Conservation (phyloP, 2,329 filamentous ascomycete species). For the Chrysoporthe cubensis region DNA sequence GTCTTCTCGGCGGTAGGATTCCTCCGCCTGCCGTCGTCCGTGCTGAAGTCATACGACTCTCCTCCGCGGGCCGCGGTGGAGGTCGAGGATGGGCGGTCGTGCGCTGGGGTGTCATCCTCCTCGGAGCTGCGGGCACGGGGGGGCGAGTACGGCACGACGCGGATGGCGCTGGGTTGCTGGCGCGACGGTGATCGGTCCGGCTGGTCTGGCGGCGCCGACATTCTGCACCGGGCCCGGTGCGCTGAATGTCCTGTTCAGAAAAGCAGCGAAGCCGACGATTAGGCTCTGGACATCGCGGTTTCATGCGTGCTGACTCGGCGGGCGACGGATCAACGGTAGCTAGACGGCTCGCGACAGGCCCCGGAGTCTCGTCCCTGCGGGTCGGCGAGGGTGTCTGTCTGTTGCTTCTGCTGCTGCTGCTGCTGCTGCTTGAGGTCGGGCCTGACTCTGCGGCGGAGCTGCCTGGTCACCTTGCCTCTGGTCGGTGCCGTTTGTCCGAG, state of each 20-base stretch:
- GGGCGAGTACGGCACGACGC: conserved; percentile 54
- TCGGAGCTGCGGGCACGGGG: conserved; percentile 38
- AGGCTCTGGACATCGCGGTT: conserved; percentile 37
- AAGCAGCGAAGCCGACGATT: conserved; percentile 33
- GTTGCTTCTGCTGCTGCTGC: too few relatives aligned
- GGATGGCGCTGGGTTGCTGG: conserved; percentile 48
- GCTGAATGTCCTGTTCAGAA: conserved; percentile 23
- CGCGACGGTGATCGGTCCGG: conserved; percentile 42
- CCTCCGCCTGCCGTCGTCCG: conserved; percentile 18
- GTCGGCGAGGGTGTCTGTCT: background rate
- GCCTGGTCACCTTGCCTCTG: background rate
- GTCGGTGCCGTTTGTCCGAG: background rate
- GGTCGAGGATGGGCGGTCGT: conserved; percentile 29
- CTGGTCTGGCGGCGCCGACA: conserved; percentile 35
- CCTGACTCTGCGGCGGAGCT: background rate
- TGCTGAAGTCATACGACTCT: conserved; percentile 11
- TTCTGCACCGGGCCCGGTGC: conserved; percentile 31
- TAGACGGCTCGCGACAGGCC: background rate
- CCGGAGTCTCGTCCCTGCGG: conserved; percentile 14
- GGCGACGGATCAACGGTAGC: conserved; percentile 9
- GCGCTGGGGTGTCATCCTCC: conserved; percentile 29
- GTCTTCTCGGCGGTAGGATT: conserved; percentile 16
- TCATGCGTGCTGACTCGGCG: conserved; percentile 33
- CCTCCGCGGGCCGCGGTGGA: conserved; percentile 23
- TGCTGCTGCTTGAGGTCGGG: background rate